Evolutionary conservation across 2,329 filamentous ascomycete species (phyloP), one percentile per base, ranked within the genome.

Genomic region (Rutstroemia sp.): DNA sequence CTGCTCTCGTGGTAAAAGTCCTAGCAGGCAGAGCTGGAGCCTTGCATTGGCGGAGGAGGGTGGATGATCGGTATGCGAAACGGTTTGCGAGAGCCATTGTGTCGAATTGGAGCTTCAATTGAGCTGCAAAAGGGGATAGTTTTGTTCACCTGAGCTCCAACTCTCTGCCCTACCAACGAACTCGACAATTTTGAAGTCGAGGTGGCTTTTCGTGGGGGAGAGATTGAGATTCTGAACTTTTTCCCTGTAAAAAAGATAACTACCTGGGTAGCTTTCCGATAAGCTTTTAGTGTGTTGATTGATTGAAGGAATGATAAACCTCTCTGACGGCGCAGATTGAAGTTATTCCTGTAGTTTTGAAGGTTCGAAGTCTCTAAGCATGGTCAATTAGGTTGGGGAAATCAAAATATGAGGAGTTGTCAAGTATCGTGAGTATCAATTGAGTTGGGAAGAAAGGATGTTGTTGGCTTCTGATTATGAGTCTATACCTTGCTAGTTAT

Each of bases 1-100:
- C 55, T 61, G 63, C 55, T 62, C 67, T 62, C 56, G 68, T 66
- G 21, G 63, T 67, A 54, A 71, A 69, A 23, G 58, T 53, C 55
- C 68, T 60, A 44, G 57, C 56, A 57, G 61, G 60, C 48, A 46
- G 47, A 50, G 62, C 48, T 57, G 63, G 60, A 54, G 59, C 54
- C 53, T 65, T 62, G 54, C 61, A 58, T 59, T 69, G 65, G 58
- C 68, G 67, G 51, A 69, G 62, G 57, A 70, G 64, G 44, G 60
- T 64, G 58, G 61, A 64, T 51, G 67, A 59, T 45, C 69, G 62
- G 56, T 61, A 62, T 57, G 66, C 65, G 40, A 69, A 54, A 17
- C 67, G 67, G 54, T 56, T 63, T 44, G 65, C 65, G 55, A 69
- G 62, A 62, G 67, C 67, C 69, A 71, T 71, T 64, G 62, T 60